These are phyloP conservation scores for Isoetes engelmannii DNA, from an alignment of 83 land plant genomes.

Conservation along the genomic window DNA sequence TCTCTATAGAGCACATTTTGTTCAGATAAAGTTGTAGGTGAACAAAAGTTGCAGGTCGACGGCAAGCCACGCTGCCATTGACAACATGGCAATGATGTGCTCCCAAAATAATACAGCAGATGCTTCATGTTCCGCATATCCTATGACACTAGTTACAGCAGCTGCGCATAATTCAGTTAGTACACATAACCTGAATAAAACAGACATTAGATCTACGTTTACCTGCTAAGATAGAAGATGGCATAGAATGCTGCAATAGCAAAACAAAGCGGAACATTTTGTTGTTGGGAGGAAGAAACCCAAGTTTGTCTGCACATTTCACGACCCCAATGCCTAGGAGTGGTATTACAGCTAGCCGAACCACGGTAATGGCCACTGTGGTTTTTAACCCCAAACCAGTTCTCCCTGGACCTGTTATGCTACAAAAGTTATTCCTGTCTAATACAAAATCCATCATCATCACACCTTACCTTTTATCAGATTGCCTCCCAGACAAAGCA, in stretches of 20 bases:
- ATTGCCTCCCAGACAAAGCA: background rate
- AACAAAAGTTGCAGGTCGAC: too few species aligned
- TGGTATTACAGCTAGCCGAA: background rate
- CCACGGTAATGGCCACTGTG: background rate
- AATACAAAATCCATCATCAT: background rate
- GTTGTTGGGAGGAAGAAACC: background rate
- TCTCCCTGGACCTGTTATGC: background rate
- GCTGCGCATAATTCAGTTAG: background rate
- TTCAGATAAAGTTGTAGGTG: too few species aligned
- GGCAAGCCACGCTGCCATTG: background rate
- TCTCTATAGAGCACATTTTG: too few species aligned
- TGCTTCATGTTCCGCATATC: background rate
- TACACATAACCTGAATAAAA: background rate
- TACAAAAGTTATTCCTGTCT: background rate
- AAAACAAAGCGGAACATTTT: conserved; percentile 5
- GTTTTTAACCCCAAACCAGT: conserved; percentile 1
- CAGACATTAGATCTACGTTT: background rate
- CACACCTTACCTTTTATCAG: background rate
- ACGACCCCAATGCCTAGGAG: background rate
- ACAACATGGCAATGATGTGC: conserved; percentile 1
- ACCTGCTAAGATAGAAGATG: conserved; percentile 10
- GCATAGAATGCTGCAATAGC: conserved; percentile 3
- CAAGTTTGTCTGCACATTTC: background rate
- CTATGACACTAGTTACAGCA: background rate
- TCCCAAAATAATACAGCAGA: conserved; percentile 8